Evolutionary conservation across 768 basidiomycete species (phyloP).

Genomic region (Tricholomella constricta): DNA sequence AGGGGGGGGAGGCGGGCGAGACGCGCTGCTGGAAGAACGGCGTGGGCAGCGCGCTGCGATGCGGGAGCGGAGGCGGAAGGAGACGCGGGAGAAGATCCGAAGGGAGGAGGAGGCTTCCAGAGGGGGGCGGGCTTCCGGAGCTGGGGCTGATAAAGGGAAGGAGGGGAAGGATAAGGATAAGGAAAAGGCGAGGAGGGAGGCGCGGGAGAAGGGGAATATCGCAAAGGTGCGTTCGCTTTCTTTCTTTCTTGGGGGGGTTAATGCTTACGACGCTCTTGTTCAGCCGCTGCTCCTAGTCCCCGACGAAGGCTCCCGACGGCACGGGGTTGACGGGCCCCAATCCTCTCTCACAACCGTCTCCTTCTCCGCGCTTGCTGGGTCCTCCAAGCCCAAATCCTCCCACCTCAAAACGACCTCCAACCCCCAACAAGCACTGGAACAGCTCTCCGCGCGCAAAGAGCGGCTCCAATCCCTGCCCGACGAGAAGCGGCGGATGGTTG

Average conservation of each 20-base stretch:
- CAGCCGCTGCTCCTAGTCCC: conserved; percentile 77
- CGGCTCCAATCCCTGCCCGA: conserved; percentile 77
- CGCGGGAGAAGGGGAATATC: conserved; percentile 41
- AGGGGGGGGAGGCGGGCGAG: conserved; percentile 62
- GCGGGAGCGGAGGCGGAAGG: conserved; percentile 82
- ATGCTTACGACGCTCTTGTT: neutral
- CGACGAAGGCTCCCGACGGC: conserved; percentile 36
- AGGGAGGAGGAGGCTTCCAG: conserved; percentile 60
- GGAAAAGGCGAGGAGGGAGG: conserved; percentile 20
- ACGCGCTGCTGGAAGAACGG: conserved; percentile 82
- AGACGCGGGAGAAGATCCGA: conserved; percentile 81
- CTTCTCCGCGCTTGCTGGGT: conserved; percentile 64
- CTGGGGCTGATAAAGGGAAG: conserved; percentile 42
- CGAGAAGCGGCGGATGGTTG: conserved; percentile 77
- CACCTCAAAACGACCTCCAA: conserved; percentile 63
- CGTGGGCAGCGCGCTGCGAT: conserved; percentile 75
- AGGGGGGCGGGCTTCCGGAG: no score
- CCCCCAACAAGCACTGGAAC: conserved; percentile 82
- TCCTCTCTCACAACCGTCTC: conserved; percentile 61
- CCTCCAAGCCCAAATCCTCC: conserved; percentile 43
- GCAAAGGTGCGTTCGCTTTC: conserved; percentile 51
- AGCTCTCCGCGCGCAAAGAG: conserved; percentile 75
- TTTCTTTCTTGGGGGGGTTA: neutral
- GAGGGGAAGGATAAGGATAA: conserved; percentile 50
- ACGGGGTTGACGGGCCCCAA: conserved; percentile 34